Evolutionary conservation across 176 grass and related monocot species (phyloP).

Genomic region (Lolium multiflorum): DNA sequence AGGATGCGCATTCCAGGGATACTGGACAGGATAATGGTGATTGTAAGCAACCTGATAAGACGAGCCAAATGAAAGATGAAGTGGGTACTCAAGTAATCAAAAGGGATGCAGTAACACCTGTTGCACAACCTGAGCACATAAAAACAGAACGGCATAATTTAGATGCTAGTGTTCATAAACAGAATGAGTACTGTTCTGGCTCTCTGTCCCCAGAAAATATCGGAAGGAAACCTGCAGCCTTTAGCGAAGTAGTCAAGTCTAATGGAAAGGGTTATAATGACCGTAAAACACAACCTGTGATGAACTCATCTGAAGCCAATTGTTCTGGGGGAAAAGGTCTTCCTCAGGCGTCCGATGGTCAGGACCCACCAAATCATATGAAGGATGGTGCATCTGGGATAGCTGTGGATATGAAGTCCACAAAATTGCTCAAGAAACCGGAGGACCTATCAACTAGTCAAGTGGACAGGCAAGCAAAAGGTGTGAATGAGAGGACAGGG

Average conservation of each 20-base stretch:
- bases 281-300: not conserved
- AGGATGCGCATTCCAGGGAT: conserved; percentile 31
- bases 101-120: conserved; percentile 10
- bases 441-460: not conserved
- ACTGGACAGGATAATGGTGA: conserved; percentile 21
- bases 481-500: not conserved
- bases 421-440: conserved; percentile 15
- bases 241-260: conserved; percentile 17
- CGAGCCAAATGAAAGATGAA: conserved; percentile 37
- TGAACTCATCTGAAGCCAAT: conserved; percentile 4
- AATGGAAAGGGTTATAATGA: conserved; percentile 29
- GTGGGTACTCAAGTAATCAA: conserved; percentile 16
- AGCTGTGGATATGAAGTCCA: conserved; percentile 26
- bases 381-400: conserved; percentile 37
- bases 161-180: conserved; percentile 18
- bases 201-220: conserved; percentile 28
- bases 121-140: conserved; percentile 33
- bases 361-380: not conserved
- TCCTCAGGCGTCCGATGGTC: conserved; percentile 24
- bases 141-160: conserved; percentile 22
- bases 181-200: not conserved
- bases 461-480: conserved; percentile 3
- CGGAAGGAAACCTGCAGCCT: conserved; percentile 27
- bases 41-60: conserved; percentile 31
- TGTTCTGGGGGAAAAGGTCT: conserved; percentile 19